Percentiles rank a stretch among this genome's conserved stretches.
Evolutionary conservation across 2,329 filamentous ascomycete genomes (phyloP).

Genomic region (Cladobotryum protrusum): DNA sequence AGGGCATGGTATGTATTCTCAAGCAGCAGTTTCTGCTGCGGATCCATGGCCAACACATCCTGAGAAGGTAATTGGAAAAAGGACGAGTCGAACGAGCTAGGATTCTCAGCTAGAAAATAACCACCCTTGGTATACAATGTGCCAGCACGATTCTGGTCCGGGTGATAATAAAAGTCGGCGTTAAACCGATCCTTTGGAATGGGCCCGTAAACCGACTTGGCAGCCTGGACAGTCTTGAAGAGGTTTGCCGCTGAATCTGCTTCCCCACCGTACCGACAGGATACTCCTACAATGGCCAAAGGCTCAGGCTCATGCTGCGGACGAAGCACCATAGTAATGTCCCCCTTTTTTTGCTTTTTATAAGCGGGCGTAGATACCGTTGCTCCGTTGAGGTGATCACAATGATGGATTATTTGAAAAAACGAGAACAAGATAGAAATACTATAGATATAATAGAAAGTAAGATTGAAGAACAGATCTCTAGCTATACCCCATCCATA

Average conservation of each 20-base stretch:
- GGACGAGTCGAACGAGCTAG: neutral
- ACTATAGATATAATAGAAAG: too few species aligned
- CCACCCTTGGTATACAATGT: neutral
- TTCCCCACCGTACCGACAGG: constrained; percentile 1
- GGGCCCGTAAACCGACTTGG: neutral
- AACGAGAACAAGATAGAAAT: too few species aligned
- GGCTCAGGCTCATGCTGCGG: too few species aligned
- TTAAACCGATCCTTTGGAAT: constrained; percentile 15
- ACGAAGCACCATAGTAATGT: too few species aligned
- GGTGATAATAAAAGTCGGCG: constrained; percentile 33
- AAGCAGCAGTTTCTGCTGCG: neutral
- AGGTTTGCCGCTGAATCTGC: too few species aligned
- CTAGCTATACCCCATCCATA: too few species aligned
- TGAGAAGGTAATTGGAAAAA: neutral
- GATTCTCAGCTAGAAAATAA: neutral
- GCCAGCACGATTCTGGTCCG: neutral
- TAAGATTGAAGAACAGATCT: too few species aligned
- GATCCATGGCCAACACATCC: neutral
- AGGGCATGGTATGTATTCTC: neutral
- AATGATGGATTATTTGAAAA: too few species aligned
- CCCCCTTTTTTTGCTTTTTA: too few species aligned
- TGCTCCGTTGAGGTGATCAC: too few species aligned
- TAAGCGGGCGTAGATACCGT: too few species aligned
- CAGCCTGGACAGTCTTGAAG: too few species aligned
- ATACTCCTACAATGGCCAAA: neutral